phyloP scores from a whole-genome alignment of 2,329 filamentous ascomycete species.

The Xylariaceae sp. region DNA sequence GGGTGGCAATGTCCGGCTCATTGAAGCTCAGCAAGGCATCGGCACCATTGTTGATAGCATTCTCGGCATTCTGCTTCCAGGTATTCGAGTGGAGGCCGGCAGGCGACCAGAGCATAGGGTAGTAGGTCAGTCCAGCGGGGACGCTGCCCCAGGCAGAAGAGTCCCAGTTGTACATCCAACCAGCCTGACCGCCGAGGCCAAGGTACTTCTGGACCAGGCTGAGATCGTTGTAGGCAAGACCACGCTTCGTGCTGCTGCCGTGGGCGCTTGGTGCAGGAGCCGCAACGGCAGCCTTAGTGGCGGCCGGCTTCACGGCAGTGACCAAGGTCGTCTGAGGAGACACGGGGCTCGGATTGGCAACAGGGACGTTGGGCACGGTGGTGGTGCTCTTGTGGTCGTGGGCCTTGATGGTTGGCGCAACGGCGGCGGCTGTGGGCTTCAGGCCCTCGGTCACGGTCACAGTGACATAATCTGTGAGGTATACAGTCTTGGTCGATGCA shows the following conservation, averaged over 20 bases:
- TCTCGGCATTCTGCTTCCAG: conserved; percentile 48
- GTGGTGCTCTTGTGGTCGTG: conserved; percentile 1
- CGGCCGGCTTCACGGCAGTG: conserved; percentile 19
- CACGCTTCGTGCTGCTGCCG: conserved; percentile 23
- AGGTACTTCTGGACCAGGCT: conserved; percentile 25
- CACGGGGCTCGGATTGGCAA: conserved; percentile 6
- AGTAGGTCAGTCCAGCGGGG: conserved; percentile 45
- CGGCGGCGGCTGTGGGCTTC: conserved; percentile 10
- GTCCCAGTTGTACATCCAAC: conserved; percentile 33
- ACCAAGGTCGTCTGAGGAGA: conserved; percentile 22
- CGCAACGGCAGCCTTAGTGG: conserved; percentile 9
- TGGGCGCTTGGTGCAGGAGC: conserved; percentile 4
- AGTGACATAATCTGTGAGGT: conserved; percentile 28
- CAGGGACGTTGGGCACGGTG: conserved; percentile 2
- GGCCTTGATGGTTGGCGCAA: not conserved
- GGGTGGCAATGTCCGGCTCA: conserved; percentile 59
- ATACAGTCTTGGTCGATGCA: conserved; percentile 27
- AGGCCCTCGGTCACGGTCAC: conserved; percentile 25
- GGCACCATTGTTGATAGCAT: conserved; percentile 48
- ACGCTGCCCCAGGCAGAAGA: conserved; percentile 27
- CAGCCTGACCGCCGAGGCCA: conserved; percentile 20
- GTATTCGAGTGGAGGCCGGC: conserved; percentile 35
- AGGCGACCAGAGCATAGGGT: conserved; percentile 63
- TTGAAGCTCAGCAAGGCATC: conserved; percentile 63
- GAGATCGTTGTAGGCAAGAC: conserved; percentile 31